phyloP scores from a whole-genome alignment of 768 basidiomycete genomes.

The Hericium rajendrae region DNA sequence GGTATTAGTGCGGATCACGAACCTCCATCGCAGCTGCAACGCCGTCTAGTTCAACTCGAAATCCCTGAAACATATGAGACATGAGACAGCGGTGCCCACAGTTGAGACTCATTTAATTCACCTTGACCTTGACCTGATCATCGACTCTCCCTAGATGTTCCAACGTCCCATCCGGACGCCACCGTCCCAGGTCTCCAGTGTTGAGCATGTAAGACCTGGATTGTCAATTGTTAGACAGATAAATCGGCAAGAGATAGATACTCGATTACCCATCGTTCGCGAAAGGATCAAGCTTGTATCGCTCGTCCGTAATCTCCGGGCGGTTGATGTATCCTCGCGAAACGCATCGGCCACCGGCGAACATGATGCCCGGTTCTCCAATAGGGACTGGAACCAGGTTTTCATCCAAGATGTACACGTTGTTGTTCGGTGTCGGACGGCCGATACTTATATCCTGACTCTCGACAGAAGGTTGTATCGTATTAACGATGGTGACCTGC shows the following conservation, averaged over 20 bases:
- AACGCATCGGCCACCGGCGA: constrained; percentile 55
- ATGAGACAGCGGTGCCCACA: neutral
- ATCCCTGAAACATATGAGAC: constrained; percentile 29
- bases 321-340: constrained; percentile 47
- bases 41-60: constrained; percentile 56
- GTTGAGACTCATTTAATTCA: constrained; percentile 12
- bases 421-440: constrained; percentile 45
- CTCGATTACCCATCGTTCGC: constrained; percentile 32
- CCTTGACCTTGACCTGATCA: constrained; percentile 58
- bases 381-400: constrained; percentile 23
- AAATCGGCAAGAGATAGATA: neutral
- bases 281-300: constrained; percentile 44
- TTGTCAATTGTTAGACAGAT: constrained; percentile 14
- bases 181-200: constrained; percentile 51
- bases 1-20: constrained; percentile 4
- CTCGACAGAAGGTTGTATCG: constrained; percentile 36
- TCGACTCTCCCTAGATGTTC: constrained; percentile 53
- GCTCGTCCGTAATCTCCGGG: constrained; percentile 43
- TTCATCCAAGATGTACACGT: constrained; percentile 29
- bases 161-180: constrained; percentile 41
- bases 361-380: constrained; percentile 38
- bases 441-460: constrained; percentile 39
- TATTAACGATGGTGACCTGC: constrained; percentile 50
- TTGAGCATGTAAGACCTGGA: constrained; percentile 42
- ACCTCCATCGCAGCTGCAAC: constrained; percentile 54